Evolutionary conservation across 2,329 filamentous ascomycete genomes (phyloP), one percentile per base, ranked within the genome.

Genomic region (Fusarium brachygibbosum): DNA sequence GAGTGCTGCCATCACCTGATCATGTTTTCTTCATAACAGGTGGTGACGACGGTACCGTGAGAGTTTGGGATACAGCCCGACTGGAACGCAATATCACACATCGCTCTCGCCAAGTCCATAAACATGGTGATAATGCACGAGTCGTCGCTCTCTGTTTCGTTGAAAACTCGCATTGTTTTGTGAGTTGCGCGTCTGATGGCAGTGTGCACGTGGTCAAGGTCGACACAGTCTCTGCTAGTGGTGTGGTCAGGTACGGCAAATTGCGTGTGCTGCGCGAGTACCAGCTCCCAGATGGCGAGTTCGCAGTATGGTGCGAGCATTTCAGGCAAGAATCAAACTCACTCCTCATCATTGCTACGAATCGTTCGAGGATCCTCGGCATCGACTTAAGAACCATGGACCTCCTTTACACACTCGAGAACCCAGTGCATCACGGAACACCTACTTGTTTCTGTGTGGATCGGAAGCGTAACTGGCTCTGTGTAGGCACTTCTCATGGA

Each of bases 11-110:
- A 10, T 91, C 96, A 3, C 93, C 95, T 1, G 96, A 99, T 76
- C 95, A 99, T 77, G 83, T 90, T 6, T 99, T 99, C 81, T 99
- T 99, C 79, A 86, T 98, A 58, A 98, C 96, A 1, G 95, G 90
- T 9, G 95, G 94, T 12, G 93, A 97, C 74, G 96, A 99, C 79
- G 93, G 96, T 4, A 89, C 88, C 9, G 93, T 98, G 58, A 97
- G 93, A 76, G 87, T 99, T 7, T 99, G 96, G 96, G 96, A 99
- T 80, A 91, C 93, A 28, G 90, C 90, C 28, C 88, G 96, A 25
- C 85, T 99, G 9, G 96, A 99, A 80, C 91, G 94, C 44, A 98
- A 98, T 76, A 89, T 98, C 50, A 91, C 93, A 0, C 92, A 97
- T 74, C 89, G 94, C 42, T 94, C 96, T 29, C 87, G 95, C 23